Base-by-base conservation (phyloP, 352 stramenopile genomes). In the Globisporangium paroecandrum region DNA sequence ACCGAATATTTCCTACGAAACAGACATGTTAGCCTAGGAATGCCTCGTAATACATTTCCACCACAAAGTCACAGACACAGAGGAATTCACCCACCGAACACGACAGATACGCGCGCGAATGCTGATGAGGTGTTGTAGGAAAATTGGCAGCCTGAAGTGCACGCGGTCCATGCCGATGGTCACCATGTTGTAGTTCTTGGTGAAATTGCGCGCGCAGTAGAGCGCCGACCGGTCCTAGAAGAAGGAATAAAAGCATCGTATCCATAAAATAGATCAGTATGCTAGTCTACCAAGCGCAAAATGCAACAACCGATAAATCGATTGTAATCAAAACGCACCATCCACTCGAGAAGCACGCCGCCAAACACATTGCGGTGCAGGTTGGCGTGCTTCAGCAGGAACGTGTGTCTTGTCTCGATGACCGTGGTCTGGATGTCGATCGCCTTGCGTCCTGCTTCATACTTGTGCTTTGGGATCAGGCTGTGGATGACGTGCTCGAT, bases 161-260 rank as follows among this genome's bases (percentile, higher is more conserved):
- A 90, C 72, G 66, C 84, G 84, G 68, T 92, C 89, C 82, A 92
- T 90, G 18, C 82, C 72, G 67, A 90, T 83, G 4, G 84, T 92
- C 46, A 87, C 82, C 81, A 92, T 92, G 64, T 80, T 81, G 63
- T 88, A 79, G 72, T 82, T 90, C 60, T 89, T 89, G 7, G 82
- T 85, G 54, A 90, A 92, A 54, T 81, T 89, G 34, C 82, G 81
- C 20, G 84, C 82, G 56, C 82, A 90, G 69, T 90, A 88, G 36
- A 89, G 64, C 20, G 82, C 84, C 9, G 79, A 81, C 62, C 77
- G 80, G 69, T 92, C 84, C 78, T 89, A 36, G 1, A 8, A 22
- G 18, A 22, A 51, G 43, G 43, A 51, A 51, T 5, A n/a, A 51
- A 51, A 10, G 36, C 43, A 22, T 51, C 18, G 15, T 5, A 43